Evolutionary conservation across 2,329 filamentous ascomycete species (phyloP).

Genomic region (Stemphylium beticola): DNA sequence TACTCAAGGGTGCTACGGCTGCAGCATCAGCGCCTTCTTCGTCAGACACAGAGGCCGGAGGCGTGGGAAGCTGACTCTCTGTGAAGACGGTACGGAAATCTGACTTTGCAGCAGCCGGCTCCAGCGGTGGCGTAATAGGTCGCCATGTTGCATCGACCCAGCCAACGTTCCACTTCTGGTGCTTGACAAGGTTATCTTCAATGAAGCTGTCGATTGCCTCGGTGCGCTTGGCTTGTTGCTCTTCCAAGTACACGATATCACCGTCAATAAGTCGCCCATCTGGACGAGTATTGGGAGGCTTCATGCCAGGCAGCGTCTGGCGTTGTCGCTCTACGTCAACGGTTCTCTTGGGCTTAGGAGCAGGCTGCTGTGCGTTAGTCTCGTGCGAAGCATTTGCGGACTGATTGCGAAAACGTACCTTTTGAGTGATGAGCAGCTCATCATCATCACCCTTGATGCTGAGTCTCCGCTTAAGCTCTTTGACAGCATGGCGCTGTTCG

Average conservation of each 20-base stretch:
- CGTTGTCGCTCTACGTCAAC: slow-evolving; percentile 65
- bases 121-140: slow-evolving; percentile 79
- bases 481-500: slow-evolving; percentile 79
- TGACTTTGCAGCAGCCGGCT: slow-evolving; percentile 50
- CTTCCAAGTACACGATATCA: slow-evolving; percentile 77
- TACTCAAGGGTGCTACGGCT: slow-evolving; percentile 45
- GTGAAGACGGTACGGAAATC: slow-evolving; percentile 50
- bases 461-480: slow-evolving; percentile 85
- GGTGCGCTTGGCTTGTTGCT: slow-evolving; percentile 80
- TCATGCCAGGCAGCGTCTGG: slow-evolving; percentile 68
- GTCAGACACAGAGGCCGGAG: slow-evolving; percentile 55
- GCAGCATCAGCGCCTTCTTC: slow-evolving; percentile 50
- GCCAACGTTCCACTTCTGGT: slow-evolving; percentile 88
- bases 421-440: slow-evolving; percentile 83
- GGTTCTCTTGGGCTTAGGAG: slow-evolving; percentile 61
- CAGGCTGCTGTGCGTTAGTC: slow-evolving; percentile 38
- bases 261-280: slow-evolving; percentile 75
- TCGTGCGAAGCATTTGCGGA: slow-evolving; percentile 22
- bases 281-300: slow-evolving; percentile 59
- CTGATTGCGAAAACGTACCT: slow-evolving; percentile 63
- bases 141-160: slow-evolving; percentile 87
- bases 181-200: slow-evolving; percentile 84
- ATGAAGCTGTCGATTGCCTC: slow-evolving; percentile 82
- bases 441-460: slow-evolving; percentile 93
- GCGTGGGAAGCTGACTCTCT: slow-evolving; percentile 53